Base-by-base conservation (phyloP, 345 rosid species). In the Citrus sp. region DNA sequence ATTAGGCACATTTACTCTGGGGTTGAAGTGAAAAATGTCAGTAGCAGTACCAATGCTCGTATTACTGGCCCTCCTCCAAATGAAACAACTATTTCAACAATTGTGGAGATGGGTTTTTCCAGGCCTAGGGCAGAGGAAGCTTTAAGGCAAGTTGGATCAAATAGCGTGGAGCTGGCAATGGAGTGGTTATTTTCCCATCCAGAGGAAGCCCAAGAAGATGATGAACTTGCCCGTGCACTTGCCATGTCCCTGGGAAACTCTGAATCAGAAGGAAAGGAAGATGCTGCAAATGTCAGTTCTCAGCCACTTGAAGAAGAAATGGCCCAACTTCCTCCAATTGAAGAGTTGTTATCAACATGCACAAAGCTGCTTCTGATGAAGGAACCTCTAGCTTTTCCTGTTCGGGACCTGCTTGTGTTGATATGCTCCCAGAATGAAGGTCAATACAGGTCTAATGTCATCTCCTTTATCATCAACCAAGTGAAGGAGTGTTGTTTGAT, bases 201-300 rank as follows among this genome's bases (percentile, higher is more conserved):
- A 7, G 99, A 93, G 85, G 99, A 95, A 86, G 65, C 81, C 81
- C 95, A 80, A 82, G 99, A 95, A 85, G 99, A 95, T 77, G 99
- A 95, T 88, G 98, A 95, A 81, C 96, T 95, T 87, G 94, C 98
- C 61, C 98, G 97, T 51, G 99, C 99, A 70, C 96, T 95, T 85
- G 98, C 99, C 59, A 92, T 95, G 90, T 95, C 99, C 25, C 83
- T 93, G 77, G 98, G 99, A 49, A 95, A 88, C 77, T 87, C 99
- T 79, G 99, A 95, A 83, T 80, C 93, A 70, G 94, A 92, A 65
- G 55, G 85, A n/a, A 93, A 91, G 82, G 92, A 88, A 77, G 90
- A 91, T 87, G 85, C 75, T 83, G 74, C 74, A 27, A 87, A 81
- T 86, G 90, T 81, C 63, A 81, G 56, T 77, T 75, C 70, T 73